phyloP scores from a whole-genome alignment of 768 basidiomycete genomes.

The Calocera viscosa region DNA sequence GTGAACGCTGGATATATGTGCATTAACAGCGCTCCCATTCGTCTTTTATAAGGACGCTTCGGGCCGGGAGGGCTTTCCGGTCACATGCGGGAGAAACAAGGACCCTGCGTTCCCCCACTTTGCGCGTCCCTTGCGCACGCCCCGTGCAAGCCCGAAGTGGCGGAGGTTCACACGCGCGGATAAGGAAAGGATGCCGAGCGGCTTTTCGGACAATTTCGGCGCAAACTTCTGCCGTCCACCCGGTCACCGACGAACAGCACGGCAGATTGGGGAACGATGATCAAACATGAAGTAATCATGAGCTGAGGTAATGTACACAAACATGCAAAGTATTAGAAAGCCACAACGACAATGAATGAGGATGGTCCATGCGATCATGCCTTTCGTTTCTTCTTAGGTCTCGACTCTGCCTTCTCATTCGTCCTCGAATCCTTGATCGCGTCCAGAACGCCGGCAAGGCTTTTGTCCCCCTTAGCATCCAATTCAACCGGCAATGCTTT shows the following conservation, averaged over 20 bases:
- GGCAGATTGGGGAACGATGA: neutral
- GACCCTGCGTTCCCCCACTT: neutral
- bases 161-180: neutral
- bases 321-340: neutral
- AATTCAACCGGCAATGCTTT: slow-evolving; percentile 13
- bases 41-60: neutral
- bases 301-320: neutral
- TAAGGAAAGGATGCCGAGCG: neutral
- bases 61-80: neutral
- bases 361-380: neutral
- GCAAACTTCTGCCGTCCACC: neutral
- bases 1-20: neutral
- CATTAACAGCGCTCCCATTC: neutral
- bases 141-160: neutral
- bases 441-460: slow-evolving; percentile 40
- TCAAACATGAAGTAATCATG: neutral
- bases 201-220: neutral
- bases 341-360: neutral
- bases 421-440: slow-evolving; percentile 35
- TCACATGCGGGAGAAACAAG: neutral
- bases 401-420: neutral
- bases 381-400: slow-evolving; percentile 1
- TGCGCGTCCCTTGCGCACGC: neutral
- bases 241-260: neutral
- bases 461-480: slow-evolving; percentile 25